phyloP scores from a whole-genome alignment of 495 filamentous ascomycete species.

The Penicillium lividum region DNA sequence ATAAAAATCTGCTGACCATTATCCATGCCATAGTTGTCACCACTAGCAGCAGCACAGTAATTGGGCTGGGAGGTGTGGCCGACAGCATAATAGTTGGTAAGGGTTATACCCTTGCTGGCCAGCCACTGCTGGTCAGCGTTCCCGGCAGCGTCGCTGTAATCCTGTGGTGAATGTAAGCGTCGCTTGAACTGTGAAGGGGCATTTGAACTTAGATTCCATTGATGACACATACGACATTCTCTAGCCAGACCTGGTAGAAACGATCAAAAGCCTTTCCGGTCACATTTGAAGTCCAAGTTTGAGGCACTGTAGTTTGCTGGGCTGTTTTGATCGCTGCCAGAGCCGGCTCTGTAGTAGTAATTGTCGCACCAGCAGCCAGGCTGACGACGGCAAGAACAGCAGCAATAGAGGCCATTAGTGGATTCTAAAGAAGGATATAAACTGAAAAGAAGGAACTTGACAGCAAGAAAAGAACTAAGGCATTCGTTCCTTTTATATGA shows the following conservation, averaged over 20 bases:
- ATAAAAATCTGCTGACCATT: neutral
- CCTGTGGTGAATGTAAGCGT: conserved; percentile 7
- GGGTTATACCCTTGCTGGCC: conserved; percentile 10
- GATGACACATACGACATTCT: conserved; percentile 60
- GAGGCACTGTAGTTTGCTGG: conserved; percentile 17
- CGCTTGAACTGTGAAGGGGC: too few species aligned
- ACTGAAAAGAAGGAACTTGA: neutral
- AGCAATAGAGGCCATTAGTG: conserved; percentile 3
- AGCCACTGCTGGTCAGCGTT: conserved; percentile 11
- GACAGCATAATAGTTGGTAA: conserved; percentile 11
- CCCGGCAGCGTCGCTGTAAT: conserved; percentile 6
- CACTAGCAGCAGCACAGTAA: conserved; percentile 10
- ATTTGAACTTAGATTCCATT: neutral
- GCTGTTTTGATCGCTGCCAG: conserved; percentile 6
- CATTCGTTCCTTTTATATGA: neutral
- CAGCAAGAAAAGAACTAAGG: neutral
- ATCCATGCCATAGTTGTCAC: conserved; percentile 13
- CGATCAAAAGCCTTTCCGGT: conserved; percentile 62
- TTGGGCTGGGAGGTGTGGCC: conserved; percentile 13
- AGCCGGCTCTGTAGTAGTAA: conserved; percentile 12
- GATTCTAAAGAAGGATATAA: neutral
- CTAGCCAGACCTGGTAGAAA: conserved; percentile 65
- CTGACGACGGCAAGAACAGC: conserved; percentile 9
- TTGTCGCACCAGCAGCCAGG: conserved; percentile 10
- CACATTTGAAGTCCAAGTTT: conserved; percentile 56